phyloP scores from a whole-genome alignment of 2,329 filamentous ascomycete species.

The Pseudomassariella vexata region DNA sequence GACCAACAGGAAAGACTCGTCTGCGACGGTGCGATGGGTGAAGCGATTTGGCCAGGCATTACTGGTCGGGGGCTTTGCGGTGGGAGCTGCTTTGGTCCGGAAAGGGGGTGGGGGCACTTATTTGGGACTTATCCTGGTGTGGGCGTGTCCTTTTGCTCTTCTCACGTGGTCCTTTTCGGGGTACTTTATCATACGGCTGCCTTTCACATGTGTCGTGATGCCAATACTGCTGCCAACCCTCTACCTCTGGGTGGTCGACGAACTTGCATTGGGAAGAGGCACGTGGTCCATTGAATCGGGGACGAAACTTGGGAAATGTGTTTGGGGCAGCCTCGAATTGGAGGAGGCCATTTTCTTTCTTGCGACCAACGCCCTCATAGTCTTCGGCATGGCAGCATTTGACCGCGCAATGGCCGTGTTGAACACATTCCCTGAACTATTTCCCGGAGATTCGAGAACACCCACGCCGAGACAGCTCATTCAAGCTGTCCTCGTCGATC shows the following conservation, averaged over 20 bases:
- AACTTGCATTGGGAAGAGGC: constrained; percentile 58
- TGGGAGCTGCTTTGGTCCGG: constrained; percentile 38
- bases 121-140: constrained; percentile 62
- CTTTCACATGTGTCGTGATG: constrained; percentile 47
- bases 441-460: constrained; percentile 40
- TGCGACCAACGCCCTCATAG: constrained; percentile 62
- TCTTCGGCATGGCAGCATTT: constrained; percentile 63
- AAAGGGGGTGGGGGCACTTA: constrained; percentile 52
- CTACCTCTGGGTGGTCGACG: constrained; percentile 70
- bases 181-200: constrained; percentile 57
- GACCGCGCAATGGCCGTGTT: constrained; percentile 64
- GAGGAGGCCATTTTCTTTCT: constrained; percentile 74
- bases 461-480: constrained; percentile 46
- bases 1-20: constrained; percentile 21
- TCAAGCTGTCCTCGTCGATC: constrained; percentile 39
- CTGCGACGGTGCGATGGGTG: constrained; percentile 14
- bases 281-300: constrained; percentile 66
- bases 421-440: constrained; percentile 55
- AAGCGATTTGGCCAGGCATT: constrained; percentile 44
- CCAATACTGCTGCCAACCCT: constrained; percentile 60
- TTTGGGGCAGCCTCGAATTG: constrained; percentile 63
- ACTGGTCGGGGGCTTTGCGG: constrained; percentile 35
- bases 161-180: constrained; percentile 60
- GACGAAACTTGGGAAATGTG: constrained; percentile 58
- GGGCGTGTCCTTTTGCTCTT: constrained; percentile 62